A percentile compares a stretch with the other conserved stretches of the same genome.
These are phyloP conservation scores for Ascosphaera acerosa DNA, from an alignment of 2,329 filamentous ascomycete genomes.

Conservation along the genomic window DNA sequence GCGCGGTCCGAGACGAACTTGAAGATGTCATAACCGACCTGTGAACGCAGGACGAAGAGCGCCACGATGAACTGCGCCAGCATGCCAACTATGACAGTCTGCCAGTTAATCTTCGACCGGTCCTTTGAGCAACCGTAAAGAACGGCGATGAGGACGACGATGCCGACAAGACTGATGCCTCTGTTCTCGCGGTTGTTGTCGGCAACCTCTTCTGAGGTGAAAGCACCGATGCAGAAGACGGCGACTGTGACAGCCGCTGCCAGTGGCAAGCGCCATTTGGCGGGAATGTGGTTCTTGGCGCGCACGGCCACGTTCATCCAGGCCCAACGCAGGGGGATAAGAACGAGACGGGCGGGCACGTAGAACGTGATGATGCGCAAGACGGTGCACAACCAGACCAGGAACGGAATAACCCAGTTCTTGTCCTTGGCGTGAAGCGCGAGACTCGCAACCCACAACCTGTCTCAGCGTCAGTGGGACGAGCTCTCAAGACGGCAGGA, in stretches of 20 bases:
- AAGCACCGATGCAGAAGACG: conserved; percentile 53
- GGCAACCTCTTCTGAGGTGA: conserved; percentile 41
- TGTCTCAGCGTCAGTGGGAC: conserved; percentile 9
- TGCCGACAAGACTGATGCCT: conserved; percentile 54
- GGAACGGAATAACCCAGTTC: conserved; percentile 67
- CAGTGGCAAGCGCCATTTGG: conserved; percentile 35
- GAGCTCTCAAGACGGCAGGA: conserved; percentile 1
- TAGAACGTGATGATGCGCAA: conserved; percentile 52
- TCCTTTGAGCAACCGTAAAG: conserved; percentile 50
- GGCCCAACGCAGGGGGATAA: conserved; percentile 36
- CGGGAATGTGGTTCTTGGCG: conserved; percentile 36
- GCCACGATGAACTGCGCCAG: conserved; percentile 69
- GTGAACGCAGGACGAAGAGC: conserved; percentile 62
- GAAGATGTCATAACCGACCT: conserved; percentile 73
- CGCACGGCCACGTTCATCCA: conserved; percentile 41
- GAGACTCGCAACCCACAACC: conserved; percentile 56
- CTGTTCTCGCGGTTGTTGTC: conserved; percentile 64
- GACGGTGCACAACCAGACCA: conserved; percentile 50
- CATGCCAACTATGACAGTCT: conserved; percentile 72
- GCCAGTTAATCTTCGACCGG: conserved; percentile 36
- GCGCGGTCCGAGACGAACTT: conserved; percentile 60
- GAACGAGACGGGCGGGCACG: conserved; percentile 40
- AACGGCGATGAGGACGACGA: conserved; percentile 39
- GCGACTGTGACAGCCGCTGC: conserved; percentile 39
- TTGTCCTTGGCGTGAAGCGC: conserved; percentile 44